phyloP scores from a whole-genome alignment of 306 rosid species.

The Medicago ruthenica region DNA sequence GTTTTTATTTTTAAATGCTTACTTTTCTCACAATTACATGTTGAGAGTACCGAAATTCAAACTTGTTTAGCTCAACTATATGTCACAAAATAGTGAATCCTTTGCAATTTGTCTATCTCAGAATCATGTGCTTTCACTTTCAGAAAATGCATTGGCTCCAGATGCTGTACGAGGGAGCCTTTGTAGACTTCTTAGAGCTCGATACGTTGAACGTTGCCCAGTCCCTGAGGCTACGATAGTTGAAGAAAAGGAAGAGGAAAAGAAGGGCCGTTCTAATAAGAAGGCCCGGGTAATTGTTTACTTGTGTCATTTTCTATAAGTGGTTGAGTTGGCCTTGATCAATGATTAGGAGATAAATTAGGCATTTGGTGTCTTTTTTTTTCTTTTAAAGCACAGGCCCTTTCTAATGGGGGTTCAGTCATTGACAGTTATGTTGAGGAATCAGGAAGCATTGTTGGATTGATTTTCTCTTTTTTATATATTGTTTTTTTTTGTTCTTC shows the following conservation, averaged over 20 bases:
- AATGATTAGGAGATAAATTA: conserved; percentile 1
- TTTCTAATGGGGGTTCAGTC: conserved; percentile 15
- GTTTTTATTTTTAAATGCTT: conserved; percentile 16
- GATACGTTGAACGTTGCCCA: conserved; percentile 83
- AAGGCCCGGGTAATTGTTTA: conserved; percentile 65
- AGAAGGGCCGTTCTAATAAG: conserved; percentile 75
- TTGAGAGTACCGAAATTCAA: conserved; percentile 11
- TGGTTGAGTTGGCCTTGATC: conserved; percentile 13
- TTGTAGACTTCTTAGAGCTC: conserved; percentile 62
- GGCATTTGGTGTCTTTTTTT: not conserved
- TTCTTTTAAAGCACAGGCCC: not conserved
- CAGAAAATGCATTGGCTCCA: conserved; percentile 58
- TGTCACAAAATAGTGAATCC: conserved; percentile 10
- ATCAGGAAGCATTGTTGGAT: conserved; percentile 5
- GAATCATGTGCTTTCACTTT: conserved; percentile 41
- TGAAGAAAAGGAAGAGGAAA: conserved; percentile 54
- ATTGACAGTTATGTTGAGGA: conserved; percentile 23
- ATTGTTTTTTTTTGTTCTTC: not conserved
- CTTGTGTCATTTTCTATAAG: conserved; percentile 34
- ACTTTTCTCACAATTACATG: conserved; percentile 5
- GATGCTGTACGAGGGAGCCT: conserved; percentile 61
- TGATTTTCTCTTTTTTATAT: conserved; percentile 2
- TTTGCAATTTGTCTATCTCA: conserved; percentile 29
- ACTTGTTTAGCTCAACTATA: conserved; percentile 23
- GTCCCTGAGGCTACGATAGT: conserved; percentile 59